Base-by-base conservation (phyloP, 306 rosid genomes). In the Benincasa hispida region DNA sequence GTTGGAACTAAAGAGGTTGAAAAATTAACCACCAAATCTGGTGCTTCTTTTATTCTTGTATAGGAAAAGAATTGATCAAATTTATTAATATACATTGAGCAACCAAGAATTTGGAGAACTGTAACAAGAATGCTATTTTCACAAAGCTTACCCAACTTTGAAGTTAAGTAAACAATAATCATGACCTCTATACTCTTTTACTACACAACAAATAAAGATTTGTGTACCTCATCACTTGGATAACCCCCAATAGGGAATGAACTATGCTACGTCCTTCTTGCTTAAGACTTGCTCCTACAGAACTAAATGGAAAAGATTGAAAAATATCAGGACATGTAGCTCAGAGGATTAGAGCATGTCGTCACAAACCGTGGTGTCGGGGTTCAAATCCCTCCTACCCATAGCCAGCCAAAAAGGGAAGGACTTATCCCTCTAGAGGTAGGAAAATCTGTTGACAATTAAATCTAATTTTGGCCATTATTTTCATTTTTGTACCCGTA, bases 21-120 rank as follows among this genome's bases (percentile, higher is more conserved):
- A 39, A 14, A 10, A 32, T 32, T 32, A 32, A 32, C 5, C 35
- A 32, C 35, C 35, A 32, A 10, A 45, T 69, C 39, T 69, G 80
- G 67, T 83, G 81, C 54, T 74, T 32, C 65, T 42, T 73, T 79
- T 75, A 75, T 83, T 79, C 56, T 77, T 45, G 5, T 45, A 45
- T 57, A 41, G 75, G 41, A 34, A 50, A 69, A 57, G 19, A 81
- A 79, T n/a, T 8, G 28, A 51, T 30, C 62, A 61, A 27, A 70
- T 70, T 70, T 70, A 70, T 70, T 47, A 37, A 24, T 45, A 70
- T 54, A 70, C 27, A 70, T 54, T 15, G 34, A 47, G 55, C 76
- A 35, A 21, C 1, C 19, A 70, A 70, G 56, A 70, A 47, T 70
- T 24, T 69, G 57, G 17, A 69, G 15, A 69, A 69, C 14, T 24